A percentile compares a stretch with the other conserved stretches of the same genome.
Conservation (phyloP, 2,329 filamentous ascomycete species). For the Colletotrichum siamense region DNA sequence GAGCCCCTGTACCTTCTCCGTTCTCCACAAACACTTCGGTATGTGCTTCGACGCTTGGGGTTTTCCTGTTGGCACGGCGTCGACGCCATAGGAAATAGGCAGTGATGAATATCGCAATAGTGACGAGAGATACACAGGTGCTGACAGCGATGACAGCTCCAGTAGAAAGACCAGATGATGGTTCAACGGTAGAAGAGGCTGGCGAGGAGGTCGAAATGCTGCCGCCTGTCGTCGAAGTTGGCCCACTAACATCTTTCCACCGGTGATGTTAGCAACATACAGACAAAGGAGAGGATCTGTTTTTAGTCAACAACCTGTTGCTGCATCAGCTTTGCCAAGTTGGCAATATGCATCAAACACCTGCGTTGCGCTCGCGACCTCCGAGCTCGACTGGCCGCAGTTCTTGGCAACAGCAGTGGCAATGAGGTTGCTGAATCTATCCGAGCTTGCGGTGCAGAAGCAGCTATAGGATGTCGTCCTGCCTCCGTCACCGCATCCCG, state of each 20-base stretch:
- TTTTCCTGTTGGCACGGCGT: not conserved
- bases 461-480: not conserved
- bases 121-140: not conserved
- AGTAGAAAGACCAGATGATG: not conserved
- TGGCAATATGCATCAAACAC: not conserved
- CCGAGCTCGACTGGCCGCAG: not conserved
- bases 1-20: not conserved
- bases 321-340: not conserved
- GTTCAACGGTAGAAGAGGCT: not conserved
- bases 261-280: not conserved
- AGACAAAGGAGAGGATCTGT: not conserved
- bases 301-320: rapidly evolving
- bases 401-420: not conserved
- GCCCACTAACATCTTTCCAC: not conserved
- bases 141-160: not conserved
- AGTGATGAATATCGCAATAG: not conserved
- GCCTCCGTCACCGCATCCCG: not conserved
- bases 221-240: not conserved
- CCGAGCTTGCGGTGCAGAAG: not conserved
- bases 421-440: not conserved
- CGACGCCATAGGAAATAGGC: not conserved
- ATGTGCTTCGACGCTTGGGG: rapidly evolving
- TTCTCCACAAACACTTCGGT: not conserved
- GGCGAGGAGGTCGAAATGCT: rapidly evolving
- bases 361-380: not conserved